A percentile compares a stretch with the other conserved stretches of the same genome.
phyloP scores from a whole-genome alignment of 2,329 filamentous ascomycete species.

The Decorospora gaudefroyi region DNA sequence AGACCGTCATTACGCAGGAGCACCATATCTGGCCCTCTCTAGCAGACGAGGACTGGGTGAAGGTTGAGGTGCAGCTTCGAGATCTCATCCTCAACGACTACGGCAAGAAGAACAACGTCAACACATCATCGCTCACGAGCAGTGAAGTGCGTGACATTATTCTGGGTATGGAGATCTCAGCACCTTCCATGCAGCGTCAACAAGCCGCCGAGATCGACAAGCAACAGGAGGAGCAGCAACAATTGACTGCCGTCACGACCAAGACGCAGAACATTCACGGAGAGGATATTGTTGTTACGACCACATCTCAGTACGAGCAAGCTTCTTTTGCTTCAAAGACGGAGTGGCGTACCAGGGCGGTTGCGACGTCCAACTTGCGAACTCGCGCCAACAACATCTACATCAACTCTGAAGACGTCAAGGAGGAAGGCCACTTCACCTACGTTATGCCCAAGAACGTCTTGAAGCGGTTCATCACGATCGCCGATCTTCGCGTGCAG shows the following conservation, averaged over 20 bases:
- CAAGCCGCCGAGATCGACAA: conserved; percentile 99
- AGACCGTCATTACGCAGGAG: conserved; percentile 96
- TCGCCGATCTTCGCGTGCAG: conserved; percentile 93
- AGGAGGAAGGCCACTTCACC: conserved; percentile 83
- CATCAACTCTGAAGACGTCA: conserved; percentile 92
- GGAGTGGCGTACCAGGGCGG: conserved; percentile 95
- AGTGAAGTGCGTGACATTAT: conserved; percentile 99
- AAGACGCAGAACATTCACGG: conserved; percentile 97
- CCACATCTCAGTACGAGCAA: conserved; percentile 96
- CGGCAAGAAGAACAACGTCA: conserved; percentile 99
- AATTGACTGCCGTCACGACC: conserved; percentile 94
- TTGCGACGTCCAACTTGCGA: conserved; percentile 92
- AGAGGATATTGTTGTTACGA: conserved; percentile 97
- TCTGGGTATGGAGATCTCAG: conserved; percentile 98
- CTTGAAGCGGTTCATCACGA: conserved; percentile 96
- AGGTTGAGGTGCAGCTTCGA: conserved; percentile 94
- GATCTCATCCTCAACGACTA: conserved; percentile 98
- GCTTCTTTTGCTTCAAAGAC: conserved; percentile 98
- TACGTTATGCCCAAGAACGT: conserved; percentile 99
- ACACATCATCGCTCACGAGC: conserved; percentile 92
- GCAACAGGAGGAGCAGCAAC: conserved; percentile 95
- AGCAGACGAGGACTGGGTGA: conserved; percentile 97
- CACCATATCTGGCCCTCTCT: conserved; percentile 98
- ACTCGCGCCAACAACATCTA: conserved; percentile 98
- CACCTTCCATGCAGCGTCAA: conserved; percentile 95